Evolutionary conservation across 495 filamentous ascomycete genomes (phyloP).

Genomic region (Neurospora sp.): DNA sequence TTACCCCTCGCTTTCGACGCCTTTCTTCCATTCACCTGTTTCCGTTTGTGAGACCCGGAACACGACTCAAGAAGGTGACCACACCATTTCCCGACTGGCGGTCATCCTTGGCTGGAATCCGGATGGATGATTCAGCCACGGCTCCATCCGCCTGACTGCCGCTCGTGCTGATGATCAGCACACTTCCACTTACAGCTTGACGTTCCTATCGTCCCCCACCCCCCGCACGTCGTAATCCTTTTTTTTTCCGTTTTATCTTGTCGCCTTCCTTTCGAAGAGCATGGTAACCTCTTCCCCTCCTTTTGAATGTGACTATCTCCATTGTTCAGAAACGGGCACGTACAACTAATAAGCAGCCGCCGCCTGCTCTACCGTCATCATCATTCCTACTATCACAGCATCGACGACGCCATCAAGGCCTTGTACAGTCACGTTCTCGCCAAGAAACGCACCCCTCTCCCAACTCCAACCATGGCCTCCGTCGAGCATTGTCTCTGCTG

Average conservation of each 20-base stretch:
- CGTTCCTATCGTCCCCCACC: background rate
- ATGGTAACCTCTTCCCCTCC: background rate
- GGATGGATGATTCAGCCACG: background rate
- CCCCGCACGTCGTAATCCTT: background rate
- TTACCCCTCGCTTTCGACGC: background rate
- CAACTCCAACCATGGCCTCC: slow-evolving; percentile 56
- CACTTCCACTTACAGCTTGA: background rate
- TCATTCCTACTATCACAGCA: background rate
- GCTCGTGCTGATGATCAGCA: background rate
- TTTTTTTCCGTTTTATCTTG: background rate
- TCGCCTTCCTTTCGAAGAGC: background rate
- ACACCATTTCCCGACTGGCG: background rate
- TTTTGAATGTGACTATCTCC: background rate
- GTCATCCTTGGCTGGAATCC: background rate
- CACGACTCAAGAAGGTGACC: background rate
- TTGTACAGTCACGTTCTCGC: background rate
- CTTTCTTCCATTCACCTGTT: background rate
- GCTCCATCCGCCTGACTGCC: background rate
- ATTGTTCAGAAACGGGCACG: background rate
- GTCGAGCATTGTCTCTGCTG: slow-evolving; percentile 78
- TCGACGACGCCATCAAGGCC: background rate
- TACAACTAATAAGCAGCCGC: background rate
- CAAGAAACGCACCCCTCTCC: background rate
- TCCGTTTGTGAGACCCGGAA: background rate
- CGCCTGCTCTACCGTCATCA: background rate